Percentiles rank a stretch among this genome's conserved stretches.
Evolutionary conservation across 1,284 basidiomycete species (phyloP).

Genomic region (Nidula niveotomentosa): DNA sequence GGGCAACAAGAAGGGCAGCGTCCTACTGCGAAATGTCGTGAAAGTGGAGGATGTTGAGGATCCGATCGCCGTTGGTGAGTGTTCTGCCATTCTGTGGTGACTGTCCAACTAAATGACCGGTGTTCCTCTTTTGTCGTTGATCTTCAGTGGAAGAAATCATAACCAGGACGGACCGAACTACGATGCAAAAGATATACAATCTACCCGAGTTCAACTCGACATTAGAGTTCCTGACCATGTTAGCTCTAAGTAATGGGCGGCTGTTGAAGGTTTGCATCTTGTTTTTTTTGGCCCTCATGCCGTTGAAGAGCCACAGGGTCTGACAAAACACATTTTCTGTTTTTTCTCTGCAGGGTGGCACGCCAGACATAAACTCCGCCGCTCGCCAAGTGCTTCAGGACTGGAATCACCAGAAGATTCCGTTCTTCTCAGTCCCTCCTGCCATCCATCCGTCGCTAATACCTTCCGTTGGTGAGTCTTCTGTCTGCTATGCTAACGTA

Average conservation of each 20-base stretch:
- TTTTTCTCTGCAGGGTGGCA: constrained; percentile 65
- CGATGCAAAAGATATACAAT: constrained; percentile 82
- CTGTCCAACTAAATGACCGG: background rate
- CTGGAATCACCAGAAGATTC: constrained; percentile 97
- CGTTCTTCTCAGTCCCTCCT: constrained; percentile 85
- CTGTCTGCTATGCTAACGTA: constrained; percentile 2
- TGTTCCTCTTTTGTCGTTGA: background rate
- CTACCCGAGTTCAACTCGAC: constrained; percentile 74
- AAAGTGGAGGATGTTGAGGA: constrained; percentile 93
- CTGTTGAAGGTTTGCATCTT: constrained; percentile 65
- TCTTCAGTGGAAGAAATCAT: constrained; percentile 82
- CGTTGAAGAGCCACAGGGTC: background rate
- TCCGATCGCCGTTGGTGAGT: constrained; percentile 83
- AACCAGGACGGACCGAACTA: constrained; percentile 61
- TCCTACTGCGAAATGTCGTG: constrained; percentile 89
- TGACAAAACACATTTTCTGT: background rate
- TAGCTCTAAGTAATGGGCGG: constrained; percentile 85
- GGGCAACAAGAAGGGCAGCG: constrained; percentile 59
- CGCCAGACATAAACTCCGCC: constrained; percentile 84
- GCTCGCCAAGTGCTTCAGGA: constrained; percentile 88
- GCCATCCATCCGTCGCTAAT: constrained; percentile 73
- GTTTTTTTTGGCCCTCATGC: background rate
- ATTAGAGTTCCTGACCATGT: constrained; percentile 89
- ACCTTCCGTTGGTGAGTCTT: constrained; percentile 47
- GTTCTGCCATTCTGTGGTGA: background rate